Base-by-base conservation (phyloP, 78 protist species). In the Anaeramoeba ignava region DNA sequence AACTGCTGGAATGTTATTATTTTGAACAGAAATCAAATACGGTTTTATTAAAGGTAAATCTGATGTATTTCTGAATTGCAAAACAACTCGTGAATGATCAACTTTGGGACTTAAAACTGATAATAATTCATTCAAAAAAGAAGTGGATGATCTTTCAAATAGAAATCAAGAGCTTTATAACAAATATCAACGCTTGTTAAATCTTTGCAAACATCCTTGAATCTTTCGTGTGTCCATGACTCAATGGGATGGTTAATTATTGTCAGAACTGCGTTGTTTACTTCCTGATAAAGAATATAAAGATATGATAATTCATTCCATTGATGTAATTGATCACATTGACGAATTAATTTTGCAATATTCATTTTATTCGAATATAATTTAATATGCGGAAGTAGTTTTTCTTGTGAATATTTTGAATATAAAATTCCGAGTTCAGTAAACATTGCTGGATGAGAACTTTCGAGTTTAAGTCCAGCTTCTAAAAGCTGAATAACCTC, bases 381-480 rank as follows among this genome's bases (percentile, higher is more conserved):
- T 90, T 95, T 92, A 82, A 98, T 42, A 90, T 96, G 96, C 83
- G 96, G 99, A 98, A 96, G 93, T 67, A 98, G 91, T 91, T 94
- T 93, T 79, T 84, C 95, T 38, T 92, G 97, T 87, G 81, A 39
- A 93, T 93, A 94, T 90, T 94, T 88, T 17, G 96, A 81, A 93
- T 97, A 97, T 78, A 98, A 85, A 78, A 93, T 88, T 38, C 98
- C 99, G 54, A 98, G 95, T 89, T 93, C 98, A 2, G 99, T 98
- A 93, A 92, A 97, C 92, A 98, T 93, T 54, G 98, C 99, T 90
- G 89, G 91, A 86, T 94, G 99, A 1, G 99, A 97, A 41, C 96
- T 90, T 87, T 97, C 98, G 78, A 87, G 82, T 3, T 88, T 90
- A 42, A 96, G 85, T 67, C 98, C 99, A 42, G 86, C 84, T 87